Evolutionary conservation across 306 rosid species (phyloP).

Genomic region (Sophora flavescens): DNA sequence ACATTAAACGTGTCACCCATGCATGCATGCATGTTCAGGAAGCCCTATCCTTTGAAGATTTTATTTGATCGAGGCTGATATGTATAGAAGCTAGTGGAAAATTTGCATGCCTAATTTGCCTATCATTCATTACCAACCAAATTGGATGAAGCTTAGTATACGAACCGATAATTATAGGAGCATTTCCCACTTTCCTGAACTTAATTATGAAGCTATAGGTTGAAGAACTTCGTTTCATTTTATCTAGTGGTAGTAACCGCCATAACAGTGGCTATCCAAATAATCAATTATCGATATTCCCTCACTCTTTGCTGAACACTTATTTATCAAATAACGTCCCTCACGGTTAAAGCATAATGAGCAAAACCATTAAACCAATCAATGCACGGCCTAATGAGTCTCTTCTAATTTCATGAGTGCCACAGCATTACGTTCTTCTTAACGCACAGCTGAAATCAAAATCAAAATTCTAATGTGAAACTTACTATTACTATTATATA

Average conservation of each 20-base stretch:
- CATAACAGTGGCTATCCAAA: background rate
- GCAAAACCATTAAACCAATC: background rate
- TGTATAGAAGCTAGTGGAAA: background rate
- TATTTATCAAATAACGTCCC: background rate
- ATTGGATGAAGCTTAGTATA: constrained; percentile 26
- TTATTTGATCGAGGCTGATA: background rate
- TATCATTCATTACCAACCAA: constrained; percentile 20
- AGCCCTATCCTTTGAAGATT: background rate
- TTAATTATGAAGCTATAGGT: constrained; percentile 31
- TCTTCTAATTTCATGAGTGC: too few relatives aligned
- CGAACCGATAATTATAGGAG: constrained; percentile 1
- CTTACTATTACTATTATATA: too few relatives aligned
- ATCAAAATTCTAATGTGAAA: too few relatives aligned
- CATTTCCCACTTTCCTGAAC: constrained; percentile 17
- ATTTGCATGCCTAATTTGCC: constrained; percentile 1
- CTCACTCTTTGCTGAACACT: background rate
- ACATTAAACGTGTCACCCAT: constrained; percentile 45
- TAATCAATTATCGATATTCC: background rate
- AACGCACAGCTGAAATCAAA: too few relatives aligned
- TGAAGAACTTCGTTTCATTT: too few relatives aligned
- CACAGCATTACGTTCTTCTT: too few relatives aligned
- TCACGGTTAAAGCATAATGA: background rate
- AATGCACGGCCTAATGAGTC: background rate
- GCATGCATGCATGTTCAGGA: constrained; percentile 44
- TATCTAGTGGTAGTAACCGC: background rate